Evolutionary conservation across 129 eudicot genomes (phyloP), one percentile per base, ranked within the genome.

Genomic region (Mikania micrantha): DNA sequence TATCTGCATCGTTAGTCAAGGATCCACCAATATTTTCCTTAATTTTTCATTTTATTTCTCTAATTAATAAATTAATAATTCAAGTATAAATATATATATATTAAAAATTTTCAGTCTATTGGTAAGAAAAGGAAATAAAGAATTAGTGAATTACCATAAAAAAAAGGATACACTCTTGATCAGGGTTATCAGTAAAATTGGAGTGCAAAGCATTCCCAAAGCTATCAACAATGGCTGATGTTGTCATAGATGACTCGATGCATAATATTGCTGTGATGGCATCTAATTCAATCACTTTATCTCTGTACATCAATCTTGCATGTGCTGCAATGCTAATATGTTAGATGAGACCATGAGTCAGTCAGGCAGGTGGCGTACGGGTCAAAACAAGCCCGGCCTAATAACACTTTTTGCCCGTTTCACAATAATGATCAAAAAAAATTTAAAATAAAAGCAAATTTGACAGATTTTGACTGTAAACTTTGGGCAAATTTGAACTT

Each of bases 171-270:
- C 97, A 94, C 85, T 94, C 93, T 73, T 78, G 68, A 74, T 89
- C 95, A 73, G 99, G 99, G 62, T 85, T 72, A 74, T 89, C 90
- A 15, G 84, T 56, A 74, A 94, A 94, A 78, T 94, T 89, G 13
- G 99, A 94, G 73, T 94, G 97, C 78, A 94, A 69, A 7, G 97
- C 99, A 79, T 89, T 94, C 56, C 99, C 99, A 34, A 80, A 84
- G 60, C 87, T 86, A 70, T 94, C 99, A 34, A 94, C 95, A 61
- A 94, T 87, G 39, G 97, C 93, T 4, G 99, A 89, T 53, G 90
- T 94, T 19, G 99, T 94, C 99, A 94, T 94, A 59, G 99, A 94
- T 74, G 99, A 89, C 79, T 89, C 99, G 0, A 89, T 81, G 77
- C 99, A 94, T 71, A 94, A 64, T 24, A 89, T 87, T 31, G 99